Base-by-base conservation (phyloP, 2,329 filamentous ascomycete species). In the Xylariales sp. region DNA sequence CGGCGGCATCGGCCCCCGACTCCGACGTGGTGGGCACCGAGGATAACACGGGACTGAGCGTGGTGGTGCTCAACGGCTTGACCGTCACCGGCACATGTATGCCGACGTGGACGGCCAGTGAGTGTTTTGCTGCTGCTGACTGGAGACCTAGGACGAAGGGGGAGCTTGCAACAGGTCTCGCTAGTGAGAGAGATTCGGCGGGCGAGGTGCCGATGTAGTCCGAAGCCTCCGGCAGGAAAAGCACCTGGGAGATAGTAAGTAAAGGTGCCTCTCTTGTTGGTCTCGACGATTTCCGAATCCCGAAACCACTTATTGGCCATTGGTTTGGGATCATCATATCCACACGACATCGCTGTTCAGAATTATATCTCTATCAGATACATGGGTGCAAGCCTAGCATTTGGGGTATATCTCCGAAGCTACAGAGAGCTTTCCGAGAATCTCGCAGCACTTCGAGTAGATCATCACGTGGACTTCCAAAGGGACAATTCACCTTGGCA, bases 201-300 rank as follows among this genome's bases (percentile, higher is more conserved):
- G 82, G 70, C 1, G 79, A 81, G 2, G 74, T 69, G 15, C 80
- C 84, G 52, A 96, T 89, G 68, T 95, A 96, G 66, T 95, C 89
- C 40, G 79, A 80, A 17, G 91, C 91, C 72, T 96, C 91, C 11
- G 91, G 91, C 37, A 96, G 82, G 66, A 97, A 96, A 34, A 96
- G 76, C 14, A 85, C 79, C 77, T 86, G 45, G 4, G 17, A 25
- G 23, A 8, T 25, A n/a, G 23, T n/a, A 25, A 25, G 23, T 8
- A 8, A n/a, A 25, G 8, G 23, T 8, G 23, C 23, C n/a, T n/a
- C n/a, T n/a, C n/a, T n/a, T n/a, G n/a, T n/a, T n/a, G n/a, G n/a
- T n/a, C n/a, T n/a, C n/a, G n/a, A n/a, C n/a, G n/a, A n/a, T n/a
- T n/a, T n/a, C n/a, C n/a, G n/a, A n/a, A n/a, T n/a, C n/a, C n/a